Evolutionary conservation across 495 filamentous ascomycete species (phyloP).

Genomic region (Penicillium chermesinum): DNA sequence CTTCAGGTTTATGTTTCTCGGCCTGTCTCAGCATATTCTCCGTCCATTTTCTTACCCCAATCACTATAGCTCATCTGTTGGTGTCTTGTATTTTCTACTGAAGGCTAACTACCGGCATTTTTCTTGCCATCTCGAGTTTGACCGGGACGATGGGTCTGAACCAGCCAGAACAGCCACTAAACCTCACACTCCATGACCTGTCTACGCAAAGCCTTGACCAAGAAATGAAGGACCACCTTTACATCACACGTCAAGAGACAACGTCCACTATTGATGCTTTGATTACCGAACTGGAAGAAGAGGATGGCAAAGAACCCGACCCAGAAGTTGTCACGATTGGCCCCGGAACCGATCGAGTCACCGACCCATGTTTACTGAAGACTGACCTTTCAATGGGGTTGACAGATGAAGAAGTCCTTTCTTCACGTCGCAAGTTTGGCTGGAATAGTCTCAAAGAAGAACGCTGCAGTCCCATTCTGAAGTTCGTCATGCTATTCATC

Average conservation of each 20-base stretch:
- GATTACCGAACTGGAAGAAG: slow-evolving; percentile 76
- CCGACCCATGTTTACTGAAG: slow-evolving; percentile 63
- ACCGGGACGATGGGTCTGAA: no score
- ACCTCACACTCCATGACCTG: slow-evolving; percentile 1
- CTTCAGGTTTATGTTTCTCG: no score
- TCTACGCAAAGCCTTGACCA: not conserved
- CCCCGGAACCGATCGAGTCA: slow-evolving; percentile 31
- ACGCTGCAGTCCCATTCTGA: slow-evolving; percentile 76
- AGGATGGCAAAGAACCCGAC: slow-evolving; percentile 62
- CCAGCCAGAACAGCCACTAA: not conserved
- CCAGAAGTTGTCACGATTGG: slow-evolving; percentile 45
- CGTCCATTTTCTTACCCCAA: no score
- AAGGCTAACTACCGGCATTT: no score
- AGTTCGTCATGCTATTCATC: slow-evolving; percentile 80
- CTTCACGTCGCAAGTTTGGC: slow-evolving; percentile 68
- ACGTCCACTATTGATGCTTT: slow-evolving; percentile 74
- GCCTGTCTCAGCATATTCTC: no score
- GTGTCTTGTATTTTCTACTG: no score
- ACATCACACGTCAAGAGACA: slow-evolving; percentile 2
- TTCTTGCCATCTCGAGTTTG: no score
- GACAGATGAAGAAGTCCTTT: slow-evolving; percentile 58
- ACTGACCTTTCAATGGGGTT: slow-evolving; percentile 69
- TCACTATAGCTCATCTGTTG: no score
- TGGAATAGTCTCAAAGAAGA: slow-evolving; percentile 87
- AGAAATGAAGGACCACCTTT: not conserved